Conservation (phyloP, 371 early-diverging fungal species). For the Fennellomyces sp. region DNA sequence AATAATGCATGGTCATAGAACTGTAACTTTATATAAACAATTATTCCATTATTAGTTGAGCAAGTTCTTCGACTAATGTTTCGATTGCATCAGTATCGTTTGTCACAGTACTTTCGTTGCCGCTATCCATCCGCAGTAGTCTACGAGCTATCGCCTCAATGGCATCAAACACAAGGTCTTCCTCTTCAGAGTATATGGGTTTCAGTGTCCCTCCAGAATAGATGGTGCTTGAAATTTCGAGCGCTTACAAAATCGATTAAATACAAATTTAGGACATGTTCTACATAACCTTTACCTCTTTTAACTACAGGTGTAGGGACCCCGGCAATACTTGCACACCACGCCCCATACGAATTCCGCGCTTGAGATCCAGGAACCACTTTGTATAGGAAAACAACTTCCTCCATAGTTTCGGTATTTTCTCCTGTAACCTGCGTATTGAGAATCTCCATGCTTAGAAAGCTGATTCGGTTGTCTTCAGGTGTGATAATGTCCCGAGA, state of each 20-base stretch:
- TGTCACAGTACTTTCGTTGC: neutral
- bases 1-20: neutral
- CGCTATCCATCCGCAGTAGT: neutral
- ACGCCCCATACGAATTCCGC: constrained; percentile 50
- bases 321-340: constrained; percentile 65
- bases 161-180: neutral
- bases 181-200: neutral
- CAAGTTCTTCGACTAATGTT: neutral
- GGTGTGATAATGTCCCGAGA: constrained; percentile 5
- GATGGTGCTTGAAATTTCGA: neutral
- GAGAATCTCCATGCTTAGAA: constrained; percentile 36
- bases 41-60: neutral
- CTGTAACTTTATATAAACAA: no score
- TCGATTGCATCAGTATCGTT: neutral
- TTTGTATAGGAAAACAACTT: constrained; percentile 59
- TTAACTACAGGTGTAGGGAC: constrained; percentile 40
- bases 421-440: neutral
- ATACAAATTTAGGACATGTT: neutral
- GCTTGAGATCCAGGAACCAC: constrained; percentile 29
- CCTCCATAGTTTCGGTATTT: constrained; percentile 14
- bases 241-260: neutral
- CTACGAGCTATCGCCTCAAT: constrained; percentile 1
- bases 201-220: neutral
- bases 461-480: constrained; percentile 2
- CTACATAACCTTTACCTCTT: constrained; percentile 40